phyloP scores from a whole-genome alignment of 768 basidiomycete genomes.

The Lactifluus echinatus region DNA sequence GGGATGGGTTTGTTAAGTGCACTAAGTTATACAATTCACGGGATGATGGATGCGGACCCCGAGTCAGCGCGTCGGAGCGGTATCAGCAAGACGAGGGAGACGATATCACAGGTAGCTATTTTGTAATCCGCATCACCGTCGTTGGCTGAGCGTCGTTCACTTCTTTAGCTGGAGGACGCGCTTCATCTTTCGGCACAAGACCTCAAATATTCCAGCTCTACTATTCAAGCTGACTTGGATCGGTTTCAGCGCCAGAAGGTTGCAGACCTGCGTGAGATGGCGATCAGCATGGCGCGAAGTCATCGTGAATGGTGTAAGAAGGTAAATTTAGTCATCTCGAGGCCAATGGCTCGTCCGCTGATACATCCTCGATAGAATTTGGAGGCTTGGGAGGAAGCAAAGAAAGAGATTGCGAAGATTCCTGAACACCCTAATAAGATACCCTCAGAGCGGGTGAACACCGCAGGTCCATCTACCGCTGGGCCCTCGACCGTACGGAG shows the following conservation, averaged over 20 bases:
- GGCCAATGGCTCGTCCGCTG: neutral
- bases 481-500: conserved; percentile 35
- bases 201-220: conserved; percentile 91
- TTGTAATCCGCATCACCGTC: neutral
- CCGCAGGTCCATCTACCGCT: neutral
- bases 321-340: conserved; percentile 35
- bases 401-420: conserved; percentile 84
- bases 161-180: conserved; percentile 81
- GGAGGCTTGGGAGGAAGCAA: conserved; percentile 95
- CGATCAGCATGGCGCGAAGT: conserved; percentile 78
- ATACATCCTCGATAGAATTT: conserved; percentile 56
- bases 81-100: conserved; percentile 91
- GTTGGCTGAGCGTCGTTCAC: conserved; percentile 9
- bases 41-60: conserved; percentile 98
- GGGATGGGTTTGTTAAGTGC: conserved; percentile 87
- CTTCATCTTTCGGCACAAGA: conserved; percentile 88
- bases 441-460: conserved; percentile 34
- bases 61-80: conserved; percentile 89
- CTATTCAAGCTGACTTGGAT: conserved; percentile 95
- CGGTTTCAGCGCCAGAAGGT: conserved; percentile 99
- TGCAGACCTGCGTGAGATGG: conserved; percentile 90
- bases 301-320: conserved; percentile 97
- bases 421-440: conserved; percentile 79
- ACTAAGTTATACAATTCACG: conserved; percentile 87
- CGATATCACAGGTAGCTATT: conserved; percentile 76